These are phyloP conservation scores for Aquilaria agallochum DNA, from an alignment of 441 rosid genomes.

Conservation along the genomic window DNA sequence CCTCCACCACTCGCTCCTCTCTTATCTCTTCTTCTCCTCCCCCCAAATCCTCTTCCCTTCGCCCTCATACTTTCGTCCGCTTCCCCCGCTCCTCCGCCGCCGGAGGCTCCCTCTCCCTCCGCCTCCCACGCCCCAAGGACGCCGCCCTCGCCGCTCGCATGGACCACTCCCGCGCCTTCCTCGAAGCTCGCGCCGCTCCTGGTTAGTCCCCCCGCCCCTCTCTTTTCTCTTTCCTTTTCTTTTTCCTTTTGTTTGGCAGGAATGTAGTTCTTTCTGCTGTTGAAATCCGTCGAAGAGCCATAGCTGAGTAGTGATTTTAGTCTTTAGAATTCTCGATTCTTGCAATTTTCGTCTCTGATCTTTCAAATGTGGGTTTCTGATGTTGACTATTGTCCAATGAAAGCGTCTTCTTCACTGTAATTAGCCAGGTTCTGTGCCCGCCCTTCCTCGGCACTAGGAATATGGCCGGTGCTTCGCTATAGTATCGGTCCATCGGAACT, in stretches of 20 bases:
- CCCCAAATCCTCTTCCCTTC: constrained; percentile 20
- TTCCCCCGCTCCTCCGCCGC: constrained; percentile 3
- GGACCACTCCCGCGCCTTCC: constrained; percentile 55
- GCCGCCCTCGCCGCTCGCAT: constrained; percentile 26
- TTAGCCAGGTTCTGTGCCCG: no score
- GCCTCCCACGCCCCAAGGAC: constrained; percentile 30
- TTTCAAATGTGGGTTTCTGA: no score
- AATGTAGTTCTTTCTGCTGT: not conserved
- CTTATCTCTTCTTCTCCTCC: constrained; percentile 25
- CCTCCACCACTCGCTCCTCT: constrained; percentile 35
- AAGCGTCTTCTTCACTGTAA: no score
- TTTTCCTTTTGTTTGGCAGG: not conserved
- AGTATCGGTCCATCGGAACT: no score
- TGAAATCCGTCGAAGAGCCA: no score
- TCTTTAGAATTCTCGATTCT: no score
- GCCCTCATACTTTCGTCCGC: constrained; percentile 16
- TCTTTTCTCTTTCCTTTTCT: constrained; percentile 1
- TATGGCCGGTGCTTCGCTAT: no score
- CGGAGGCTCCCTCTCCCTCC: constrained; percentile 8
- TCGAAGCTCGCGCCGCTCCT: constrained; percentile 67
- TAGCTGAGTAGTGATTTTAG: no score
- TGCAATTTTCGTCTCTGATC: no score
- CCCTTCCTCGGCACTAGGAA: no score
- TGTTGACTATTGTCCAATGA: no score
- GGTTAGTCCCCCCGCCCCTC: constrained; percentile 31